These are phyloP conservation scores for Oryza coarctata DNA, from an alignment of 176 grass and related monocot genomes.

Conservation along the genomic window DNA sequence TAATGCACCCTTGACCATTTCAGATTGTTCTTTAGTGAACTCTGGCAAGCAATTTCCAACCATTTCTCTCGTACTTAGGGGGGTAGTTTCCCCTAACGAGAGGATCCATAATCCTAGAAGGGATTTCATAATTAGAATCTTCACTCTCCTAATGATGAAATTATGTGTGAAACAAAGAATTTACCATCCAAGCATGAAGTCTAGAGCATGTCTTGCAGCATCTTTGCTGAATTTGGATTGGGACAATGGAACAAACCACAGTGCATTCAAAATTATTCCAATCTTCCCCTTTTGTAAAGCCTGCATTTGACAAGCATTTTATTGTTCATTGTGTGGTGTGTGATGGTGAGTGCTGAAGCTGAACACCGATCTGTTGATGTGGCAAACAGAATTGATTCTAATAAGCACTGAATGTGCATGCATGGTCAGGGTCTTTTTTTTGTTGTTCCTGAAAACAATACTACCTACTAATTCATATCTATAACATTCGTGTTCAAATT, in stretches of 20 bases:
- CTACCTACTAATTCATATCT: too few relatives aligned
- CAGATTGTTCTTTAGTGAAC: constrained; percentile 51
- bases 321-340: background rate
- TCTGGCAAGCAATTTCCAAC: constrained; percentile 31
- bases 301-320: constrained; percentile 19
- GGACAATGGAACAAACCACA: constrained; percentile 56
- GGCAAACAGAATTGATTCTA: background rate
- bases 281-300: constrained; percentile 45
- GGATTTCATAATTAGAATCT: too few relatives aligned
- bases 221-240: constrained; percentile 14
- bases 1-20: constrained; percentile 37
- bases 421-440: too few relatives aligned
- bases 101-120: constrained; percentile 54
- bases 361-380: background rate
- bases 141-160: background rate
- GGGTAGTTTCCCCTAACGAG: constrained; percentile 49
- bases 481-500: too few relatives aligned
- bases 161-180: background rate
- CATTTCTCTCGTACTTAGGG: constrained; percentile 29
- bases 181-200: constrained; percentile 72
- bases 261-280: constrained; percentile 44
- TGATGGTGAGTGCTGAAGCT: too few relatives aligned
- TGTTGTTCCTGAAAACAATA: background rate
- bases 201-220: constrained; percentile 31
- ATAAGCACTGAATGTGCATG: too few relatives aligned